Evolutionary conservation across 2,329 filamentous ascomycete genomes (phyloP).

Genomic region (Tolypocladium endophyticum): DNA sequence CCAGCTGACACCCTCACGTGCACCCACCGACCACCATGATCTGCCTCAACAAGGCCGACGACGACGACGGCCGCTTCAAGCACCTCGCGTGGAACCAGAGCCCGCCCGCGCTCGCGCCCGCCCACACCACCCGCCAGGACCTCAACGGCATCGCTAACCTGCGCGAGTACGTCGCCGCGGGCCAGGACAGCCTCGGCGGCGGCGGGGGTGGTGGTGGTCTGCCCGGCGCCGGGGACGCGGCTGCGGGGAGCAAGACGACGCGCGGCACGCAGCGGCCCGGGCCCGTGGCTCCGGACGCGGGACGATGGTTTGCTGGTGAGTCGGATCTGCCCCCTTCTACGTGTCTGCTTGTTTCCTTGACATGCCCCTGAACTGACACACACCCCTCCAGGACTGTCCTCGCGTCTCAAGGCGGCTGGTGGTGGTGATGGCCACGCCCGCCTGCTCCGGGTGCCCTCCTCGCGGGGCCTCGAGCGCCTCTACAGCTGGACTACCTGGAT

Average conservation of each 20-base stretch:
- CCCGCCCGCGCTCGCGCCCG: slow-evolving; percentile 35
- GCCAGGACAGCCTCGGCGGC: slow-evolving; percentile 20
- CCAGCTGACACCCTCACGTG: background rate
- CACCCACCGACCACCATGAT: slow-evolving; percentile 29
- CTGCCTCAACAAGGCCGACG: slow-evolving; percentile 43
- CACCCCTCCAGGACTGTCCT: slow-evolving; percentile 14
- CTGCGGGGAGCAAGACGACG: slow-evolving; percentile 14
- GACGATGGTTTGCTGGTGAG: slow-evolving; percentile 20
- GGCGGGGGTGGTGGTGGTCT: slow-evolving; percentile 12
- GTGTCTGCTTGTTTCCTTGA: too few species aligned
- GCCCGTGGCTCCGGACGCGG: slow-evolving; percentile 11
- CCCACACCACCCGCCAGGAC: slow-evolving; percentile 42
- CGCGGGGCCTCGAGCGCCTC: slow-evolving; percentile 18
- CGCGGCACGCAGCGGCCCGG: slow-evolving; percentile 1
- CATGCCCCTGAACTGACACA: background rate
- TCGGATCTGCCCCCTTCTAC: too few species aligned
- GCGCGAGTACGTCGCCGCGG: slow-evolving; percentile 29
- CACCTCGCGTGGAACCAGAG: slow-evolving; percentile 44
- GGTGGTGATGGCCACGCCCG: slow-evolving; percentile 30
- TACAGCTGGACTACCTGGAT: slow-evolving; percentile 32
- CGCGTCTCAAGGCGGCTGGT: slow-evolving; percentile 19
- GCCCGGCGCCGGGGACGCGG: slow-evolving; percentile 5
- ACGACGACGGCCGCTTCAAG: slow-evolving; percentile 36
- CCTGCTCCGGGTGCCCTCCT: slow-evolving; percentile 18
- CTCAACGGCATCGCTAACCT: slow-evolving; percentile 44